A percentile compares a stretch with the other conserved stretches of the same genome.
Evolutionary conservation across 345 rosid species (phyloP).

Genomic region (Xanthoceras sorbifolium): DNA sequence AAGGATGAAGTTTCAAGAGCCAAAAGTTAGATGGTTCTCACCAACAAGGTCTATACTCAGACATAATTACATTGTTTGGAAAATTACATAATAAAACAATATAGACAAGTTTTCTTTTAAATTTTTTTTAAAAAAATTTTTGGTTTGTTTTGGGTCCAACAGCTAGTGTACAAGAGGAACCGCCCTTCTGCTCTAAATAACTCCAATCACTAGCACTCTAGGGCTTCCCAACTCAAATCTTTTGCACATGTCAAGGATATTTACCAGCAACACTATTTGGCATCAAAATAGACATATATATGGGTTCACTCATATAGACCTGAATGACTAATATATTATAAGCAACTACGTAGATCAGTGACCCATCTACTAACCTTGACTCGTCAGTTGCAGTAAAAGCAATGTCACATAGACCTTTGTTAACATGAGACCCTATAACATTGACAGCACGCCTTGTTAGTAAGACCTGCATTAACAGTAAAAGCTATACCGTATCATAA

Average conservation of each 20-base stretch:
- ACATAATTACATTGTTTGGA: not conserved
- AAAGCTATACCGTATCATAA: conserved; percentile 5
- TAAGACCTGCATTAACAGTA: conserved; percentile 54
- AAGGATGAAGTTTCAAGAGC: not conserved
- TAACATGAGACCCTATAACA: conserved; percentile 49
- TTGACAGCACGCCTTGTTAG: conserved; percentile 51
- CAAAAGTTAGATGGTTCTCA: not conserved
- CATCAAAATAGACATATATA: not conserved
- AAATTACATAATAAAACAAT: not conserved
- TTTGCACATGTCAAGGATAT: not conserved
- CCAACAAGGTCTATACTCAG: not conserved
- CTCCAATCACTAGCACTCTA: not conserved
- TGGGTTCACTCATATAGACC: not conserved
- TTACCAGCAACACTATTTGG: not conserved
- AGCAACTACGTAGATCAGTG: not conserved
- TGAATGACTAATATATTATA: not conserved
- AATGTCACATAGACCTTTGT: conserved; percentile 68
- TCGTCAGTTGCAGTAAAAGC: conserved; percentile 54
- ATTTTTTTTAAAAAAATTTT: no score
- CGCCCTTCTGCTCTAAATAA: not conserved
- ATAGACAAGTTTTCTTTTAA: not conserved
- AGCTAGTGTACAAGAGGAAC: not conserved
- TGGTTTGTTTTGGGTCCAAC: not conserved
- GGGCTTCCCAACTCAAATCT: not conserved
- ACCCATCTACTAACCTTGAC: conserved; percentile 55